phyloP scores from a whole-genome alignment of 768 basidiomycete genomes.

The Lentinula lateritia region DNA sequence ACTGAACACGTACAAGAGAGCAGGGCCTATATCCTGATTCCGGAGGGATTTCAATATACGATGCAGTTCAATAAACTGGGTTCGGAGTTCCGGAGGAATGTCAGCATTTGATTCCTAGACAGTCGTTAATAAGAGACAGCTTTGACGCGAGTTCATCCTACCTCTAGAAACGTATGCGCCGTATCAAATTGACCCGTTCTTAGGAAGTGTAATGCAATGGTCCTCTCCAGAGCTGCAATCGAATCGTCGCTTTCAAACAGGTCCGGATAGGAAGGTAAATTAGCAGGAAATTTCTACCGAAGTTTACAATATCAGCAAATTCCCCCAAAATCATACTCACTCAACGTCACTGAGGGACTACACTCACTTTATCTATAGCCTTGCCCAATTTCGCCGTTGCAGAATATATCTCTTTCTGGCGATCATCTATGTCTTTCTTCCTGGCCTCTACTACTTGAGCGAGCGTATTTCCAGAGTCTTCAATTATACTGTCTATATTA shows the following conservation, averaged over 20 bases:
- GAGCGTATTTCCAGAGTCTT: conserved; percentile 45
- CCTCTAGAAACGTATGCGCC: conserved; percentile 70
- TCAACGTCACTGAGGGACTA: background rate
- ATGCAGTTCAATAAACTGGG: conserved; percentile 66
- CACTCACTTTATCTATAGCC: conserved; percentile 78
- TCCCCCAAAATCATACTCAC: background rate
- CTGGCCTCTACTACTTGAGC: conserved; percentile 55
- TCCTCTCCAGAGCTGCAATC: conserved; percentile 56
- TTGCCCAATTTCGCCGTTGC: conserved; percentile 78
- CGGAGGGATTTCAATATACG: conserved; percentile 64
- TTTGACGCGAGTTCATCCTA: conserved; percentile 23
- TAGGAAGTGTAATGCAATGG: conserved; percentile 71
- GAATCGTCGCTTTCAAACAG: conserved; percentile 62
- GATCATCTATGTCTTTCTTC: conserved; percentile 84
- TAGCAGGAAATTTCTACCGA: conserved; percentile 51
- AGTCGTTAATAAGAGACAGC: conserved; percentile 7
- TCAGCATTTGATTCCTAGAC: conserved; percentile 62
- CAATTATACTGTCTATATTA: conserved; percentile 40
- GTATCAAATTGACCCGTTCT: conserved; percentile 78
- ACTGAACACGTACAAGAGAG: conserved; percentile 57
- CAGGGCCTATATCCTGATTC: conserved; percentile 63
- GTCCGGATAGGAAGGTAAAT: conserved; percentile 61
- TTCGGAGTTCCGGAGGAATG: conserved; percentile 42
- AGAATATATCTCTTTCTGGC: conserved; percentile 84
- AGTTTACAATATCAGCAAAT: background rate